Evolutionary conservation across 192 early-diverging fungal species (phyloP).

Genomic region (Linnemannia elongata): DNA sequence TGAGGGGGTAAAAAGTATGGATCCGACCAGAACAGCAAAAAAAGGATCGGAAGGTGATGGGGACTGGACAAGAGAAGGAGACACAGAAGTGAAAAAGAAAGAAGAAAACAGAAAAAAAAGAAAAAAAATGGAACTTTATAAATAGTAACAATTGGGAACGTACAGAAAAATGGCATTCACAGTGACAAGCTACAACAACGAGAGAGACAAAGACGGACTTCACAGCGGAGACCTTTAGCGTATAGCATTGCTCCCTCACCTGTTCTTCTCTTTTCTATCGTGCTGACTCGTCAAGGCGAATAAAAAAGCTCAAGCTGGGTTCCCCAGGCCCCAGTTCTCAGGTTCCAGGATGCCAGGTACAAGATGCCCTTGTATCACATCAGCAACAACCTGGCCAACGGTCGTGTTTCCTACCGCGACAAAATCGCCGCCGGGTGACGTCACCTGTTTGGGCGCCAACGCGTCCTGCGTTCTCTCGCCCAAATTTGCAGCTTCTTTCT

Average conservation of each 20-base stretch:
- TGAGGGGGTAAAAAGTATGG: background rate
- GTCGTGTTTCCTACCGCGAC: background rate
- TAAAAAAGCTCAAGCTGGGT: no score
- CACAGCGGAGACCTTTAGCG: background rate
- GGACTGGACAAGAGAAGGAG: constrained; percentile 1
- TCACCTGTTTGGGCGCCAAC: background rate
- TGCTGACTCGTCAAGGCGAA: no score
- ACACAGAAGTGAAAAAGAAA: background rate
- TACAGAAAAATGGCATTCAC: background rate
- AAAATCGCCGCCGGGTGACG: background rate
- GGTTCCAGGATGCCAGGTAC: no score
- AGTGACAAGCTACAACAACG: no score
- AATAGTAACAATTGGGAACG: no score
- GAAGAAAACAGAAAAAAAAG: background rate
- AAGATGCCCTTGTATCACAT: no score
- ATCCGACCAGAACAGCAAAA: background rate
- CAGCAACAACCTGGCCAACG: no score
- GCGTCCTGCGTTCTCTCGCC: background rate
- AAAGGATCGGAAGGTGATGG: background rate
- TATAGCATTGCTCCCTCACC: no score
- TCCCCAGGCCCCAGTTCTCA: no score
- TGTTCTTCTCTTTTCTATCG: no score
- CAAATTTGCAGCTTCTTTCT: background rate
- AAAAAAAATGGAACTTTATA: background rate
- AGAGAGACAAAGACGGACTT: no score